Percentiles rank a stretch among this genome's conserved stretches.
These are phyloP conservation scores for Hygrophoropsis aurantiaca DNA, from an alignment of 768 basidiomycete genomes.

Conservation along the genomic window DNA sequence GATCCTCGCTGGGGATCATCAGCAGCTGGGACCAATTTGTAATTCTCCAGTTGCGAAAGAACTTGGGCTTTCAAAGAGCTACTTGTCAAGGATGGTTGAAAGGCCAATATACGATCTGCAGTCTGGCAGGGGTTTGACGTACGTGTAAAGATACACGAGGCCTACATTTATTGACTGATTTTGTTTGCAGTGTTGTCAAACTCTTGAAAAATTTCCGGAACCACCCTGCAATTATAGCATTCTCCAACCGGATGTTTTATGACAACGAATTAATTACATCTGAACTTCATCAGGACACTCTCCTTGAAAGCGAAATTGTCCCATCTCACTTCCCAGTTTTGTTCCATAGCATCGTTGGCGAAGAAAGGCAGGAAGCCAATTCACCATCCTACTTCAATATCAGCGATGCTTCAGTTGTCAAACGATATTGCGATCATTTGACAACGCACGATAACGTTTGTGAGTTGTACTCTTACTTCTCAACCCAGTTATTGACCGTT, in stretches of 20 bases:
- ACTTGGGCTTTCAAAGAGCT: slow-evolving; percentile 32
- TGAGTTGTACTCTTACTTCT: slow-evolving; percentile 23
- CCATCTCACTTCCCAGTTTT: slow-evolving; percentile 28
- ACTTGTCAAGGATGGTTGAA: slow-evolving; percentile 35
- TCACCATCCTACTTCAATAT: slow-evolving; percentile 44
- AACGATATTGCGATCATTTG: slow-evolving; percentile 30
- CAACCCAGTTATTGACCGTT: neutral
- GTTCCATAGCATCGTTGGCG: slow-evolving; percentile 33
- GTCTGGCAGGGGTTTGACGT: slow-evolving; percentile 28
- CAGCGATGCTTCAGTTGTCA: slow-evolving; percentile 35
- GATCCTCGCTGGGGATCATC: slow-evolving; percentile 36
- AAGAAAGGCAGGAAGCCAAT: slow-evolving; percentile 30
- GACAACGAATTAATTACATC: slow-evolving; percentile 28
- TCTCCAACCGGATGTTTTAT: slow-evolving; percentile 52
- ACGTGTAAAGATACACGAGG: slow-evolving; percentile 6
- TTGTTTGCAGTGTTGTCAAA: slow-evolving; percentile 48
- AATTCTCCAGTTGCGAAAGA: slow-evolving; percentile 25
- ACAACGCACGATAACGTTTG: slow-evolving; percentile 19
- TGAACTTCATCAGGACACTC: slow-evolving; percentile 18
- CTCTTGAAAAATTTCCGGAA: slow-evolving; percentile 60
- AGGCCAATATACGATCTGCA: slow-evolving; percentile 25
- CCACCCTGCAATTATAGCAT: slow-evolving; percentile 52
- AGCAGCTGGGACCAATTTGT: slow-evolving; percentile 39
- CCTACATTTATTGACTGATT: too few relatives aligned
- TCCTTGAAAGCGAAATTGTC: slow-evolving; percentile 24